Conservation (phyloP, 768 basidiomycete species). For the Lactarius psammicola region DNA sequence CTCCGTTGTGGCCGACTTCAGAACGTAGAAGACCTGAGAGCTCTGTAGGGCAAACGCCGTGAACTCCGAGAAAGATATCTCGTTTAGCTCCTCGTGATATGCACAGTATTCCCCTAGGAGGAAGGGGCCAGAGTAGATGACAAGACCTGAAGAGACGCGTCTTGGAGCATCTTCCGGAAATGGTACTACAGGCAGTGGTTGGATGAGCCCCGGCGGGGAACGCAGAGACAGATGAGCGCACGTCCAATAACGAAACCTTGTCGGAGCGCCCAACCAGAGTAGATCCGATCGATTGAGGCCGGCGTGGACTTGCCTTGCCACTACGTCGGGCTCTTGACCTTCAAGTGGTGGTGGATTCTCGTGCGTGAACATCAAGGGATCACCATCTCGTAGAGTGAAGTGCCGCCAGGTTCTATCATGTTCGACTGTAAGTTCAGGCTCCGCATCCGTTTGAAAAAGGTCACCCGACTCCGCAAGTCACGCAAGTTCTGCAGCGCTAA, state of each 20-base stretch:
- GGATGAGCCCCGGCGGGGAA: neutral
- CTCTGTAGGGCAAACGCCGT: neutral
- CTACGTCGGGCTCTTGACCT: neutral
- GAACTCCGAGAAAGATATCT: neutral
- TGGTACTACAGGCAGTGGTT: neutral
- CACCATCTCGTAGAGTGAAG: neutral
- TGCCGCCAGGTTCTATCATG: neutral
- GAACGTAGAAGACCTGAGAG: neutral
- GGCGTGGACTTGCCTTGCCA: neutral
- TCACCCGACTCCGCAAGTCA: neutral
- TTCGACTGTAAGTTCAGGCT: neutral
- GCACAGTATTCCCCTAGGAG: neutral
- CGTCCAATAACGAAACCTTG: neutral
- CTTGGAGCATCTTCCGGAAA: neutral
- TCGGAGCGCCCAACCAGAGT: neutral
- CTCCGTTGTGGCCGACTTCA: neutral
- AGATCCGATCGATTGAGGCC: neutral
- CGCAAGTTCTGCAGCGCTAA: slow-evolving; percentile 1
- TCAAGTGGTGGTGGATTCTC: neutral
- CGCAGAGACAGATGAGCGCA: neutral
- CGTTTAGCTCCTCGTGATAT: neutral
- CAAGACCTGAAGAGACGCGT: neutral
- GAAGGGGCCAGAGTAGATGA: neutral
- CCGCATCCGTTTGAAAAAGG: neutral
- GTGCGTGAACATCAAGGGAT: neutral